phyloP scores from a whole-genome alignment of 2,329 filamentous ascomycete species.

The Pestalotiopsis fici region DNA sequence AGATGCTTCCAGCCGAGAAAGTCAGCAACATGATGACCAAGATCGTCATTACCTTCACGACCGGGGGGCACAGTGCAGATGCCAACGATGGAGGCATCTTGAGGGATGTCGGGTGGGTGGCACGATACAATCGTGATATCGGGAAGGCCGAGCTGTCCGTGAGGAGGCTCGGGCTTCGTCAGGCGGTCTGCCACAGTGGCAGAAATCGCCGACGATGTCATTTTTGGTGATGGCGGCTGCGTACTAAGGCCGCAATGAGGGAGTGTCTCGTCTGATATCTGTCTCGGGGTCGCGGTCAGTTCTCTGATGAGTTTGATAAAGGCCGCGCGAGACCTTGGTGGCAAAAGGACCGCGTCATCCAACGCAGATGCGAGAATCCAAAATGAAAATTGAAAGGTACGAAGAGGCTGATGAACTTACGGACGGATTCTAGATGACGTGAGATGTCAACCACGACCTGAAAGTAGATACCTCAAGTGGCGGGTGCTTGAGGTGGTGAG shows the following conservation, averaged over 20 bases:
- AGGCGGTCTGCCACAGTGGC: not conserved
- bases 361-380: not conserved
- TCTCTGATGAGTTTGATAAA: not conserved
- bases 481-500: too few relatives aligned
- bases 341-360: not conserved
- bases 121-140: constrained; percentile 8
- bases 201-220: not conserved
- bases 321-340: not conserved
- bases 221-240: not conserved
- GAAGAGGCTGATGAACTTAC: too few relatives aligned
- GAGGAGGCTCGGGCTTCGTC: not conserved
- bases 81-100: constrained; percentile 17
- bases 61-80: constrained; percentile 26
- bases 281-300: not conserved
- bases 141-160: not conserved
- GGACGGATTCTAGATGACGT: too few relatives aligned
- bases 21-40: constrained; percentile 29
- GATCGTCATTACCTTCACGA: constrained; percentile 20
- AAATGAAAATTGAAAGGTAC: not conserved
- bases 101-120: constrained; percentile 4
- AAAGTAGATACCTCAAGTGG: too few relatives aligned
- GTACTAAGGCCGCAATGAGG: not conserved
- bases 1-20: constrained; percentile 29
- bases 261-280: not conserved
- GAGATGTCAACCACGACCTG: too few relatives aligned